Base-by-base conservation (phyloP, 352 stramenopile species). In the Thraustotheca clavata region DNA sequence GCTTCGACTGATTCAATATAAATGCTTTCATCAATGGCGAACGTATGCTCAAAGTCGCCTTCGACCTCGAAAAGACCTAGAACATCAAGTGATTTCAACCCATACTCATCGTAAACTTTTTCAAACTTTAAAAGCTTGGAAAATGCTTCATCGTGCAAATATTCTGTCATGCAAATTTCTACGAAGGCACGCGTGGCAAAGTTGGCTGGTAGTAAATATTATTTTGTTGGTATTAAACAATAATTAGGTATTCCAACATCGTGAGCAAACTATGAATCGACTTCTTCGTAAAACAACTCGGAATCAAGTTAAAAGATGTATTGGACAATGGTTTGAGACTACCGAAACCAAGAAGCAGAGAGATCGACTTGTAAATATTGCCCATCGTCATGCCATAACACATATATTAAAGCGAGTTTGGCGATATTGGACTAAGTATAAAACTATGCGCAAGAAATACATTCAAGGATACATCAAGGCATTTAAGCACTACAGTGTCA, bases 401-500 rank as follows among this genome's bases (percentile, higher is more conserved):
- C 57, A 54, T 32, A 1, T 74, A 0, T 67, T 89, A 29, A 76
- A 76, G 6, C 90, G 89, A 32, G 49, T 90, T 5, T 94, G 85
- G 85, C 62, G 76, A 43, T 69, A 88, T 41, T 94, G 85, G 85
- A 90, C 88, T 41, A 80, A 80, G 20, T 94, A 89, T 54, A 84
- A 80, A 2, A 83, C 79, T 29, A 69, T 70, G 12, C 82, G 73
- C 39, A 70, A 74, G 27, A 87, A 88, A 31, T 85, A 91, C 66
- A 69, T 76, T 3, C 85, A 89, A 55, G 73, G 79, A 4, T 86
- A 73, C 0, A 80, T 76, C 0, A 94, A 94, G 60, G 78, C 80
- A 8, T 59, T 85, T 14, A 91, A 89, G 36, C 83, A 94, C 65
- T 89, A 86, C 36, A 87, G 87, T 40, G 72, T 80, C 12, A 87